Percentiles rank a stretch among this genome's conserved stretches.
Conservation (phyloP, 805 yeast genomes). For the Komagataella phaffii region DNA sequence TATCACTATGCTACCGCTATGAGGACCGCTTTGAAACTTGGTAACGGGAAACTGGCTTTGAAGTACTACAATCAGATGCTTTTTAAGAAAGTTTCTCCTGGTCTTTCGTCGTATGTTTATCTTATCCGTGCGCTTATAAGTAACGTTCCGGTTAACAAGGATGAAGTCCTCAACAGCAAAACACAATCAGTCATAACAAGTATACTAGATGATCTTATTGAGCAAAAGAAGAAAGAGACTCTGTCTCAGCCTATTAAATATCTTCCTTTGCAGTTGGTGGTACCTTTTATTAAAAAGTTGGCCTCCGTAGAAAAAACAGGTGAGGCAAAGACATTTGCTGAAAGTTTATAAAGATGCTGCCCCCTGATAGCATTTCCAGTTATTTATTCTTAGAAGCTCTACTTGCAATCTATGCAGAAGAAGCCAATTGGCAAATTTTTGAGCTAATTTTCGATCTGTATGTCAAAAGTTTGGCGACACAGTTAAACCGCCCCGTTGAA, state of each 20-base stretch:
- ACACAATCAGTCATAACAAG: background rate
- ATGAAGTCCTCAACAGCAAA: background rate
- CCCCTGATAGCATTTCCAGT: background rate
- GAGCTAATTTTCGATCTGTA: background rate
- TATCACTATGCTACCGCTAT: background rate
- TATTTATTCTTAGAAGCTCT: background rate
- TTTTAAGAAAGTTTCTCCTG: background rate
- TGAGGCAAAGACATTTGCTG: background rate
- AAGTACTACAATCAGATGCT: background rate
- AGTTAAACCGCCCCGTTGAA: background rate
- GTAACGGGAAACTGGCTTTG: background rate
- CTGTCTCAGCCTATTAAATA: background rate
- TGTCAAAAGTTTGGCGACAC: slow-evolving; percentile 1
- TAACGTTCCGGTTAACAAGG: background rate
- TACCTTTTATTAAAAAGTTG: background rate
- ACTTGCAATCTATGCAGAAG: slow-evolving; percentile 1
- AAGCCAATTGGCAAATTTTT: slow-evolving; percentile 2
- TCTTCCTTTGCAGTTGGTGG: background rate
- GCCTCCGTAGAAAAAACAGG: background rate
- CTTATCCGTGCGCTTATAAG: background rate
- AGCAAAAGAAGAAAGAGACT: background rate
- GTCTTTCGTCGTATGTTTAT: background rate
- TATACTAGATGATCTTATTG: background rate
- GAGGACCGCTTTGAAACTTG: background rate
- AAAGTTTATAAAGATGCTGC: background rate